A percentile compares a stretch with the other conserved stretches of the same genome.
These are phyloP conservation scores for Yamadazyma sp. DNA, from an alignment of 1,139 yeast species.

Conservation along the genomic window DNA sequence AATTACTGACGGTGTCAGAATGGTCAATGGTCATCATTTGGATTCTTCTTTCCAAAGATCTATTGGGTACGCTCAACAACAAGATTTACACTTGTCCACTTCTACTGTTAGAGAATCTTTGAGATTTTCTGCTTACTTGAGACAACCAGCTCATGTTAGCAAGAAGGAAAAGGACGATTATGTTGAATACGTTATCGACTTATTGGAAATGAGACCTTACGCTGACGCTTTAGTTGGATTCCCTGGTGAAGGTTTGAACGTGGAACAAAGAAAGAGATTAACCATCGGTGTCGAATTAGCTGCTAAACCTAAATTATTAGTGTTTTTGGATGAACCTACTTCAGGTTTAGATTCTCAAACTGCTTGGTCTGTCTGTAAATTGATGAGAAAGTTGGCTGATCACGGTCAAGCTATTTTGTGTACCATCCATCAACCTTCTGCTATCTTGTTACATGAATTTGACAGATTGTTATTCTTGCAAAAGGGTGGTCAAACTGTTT, in stretches of 20 bases:
- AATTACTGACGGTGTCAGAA: slow-evolving; percentile 33
- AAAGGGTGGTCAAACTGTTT: slow-evolving; percentile 59
- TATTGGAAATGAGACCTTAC: slow-evolving; percentile 36
- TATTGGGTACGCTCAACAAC: slow-evolving; percentile 44
- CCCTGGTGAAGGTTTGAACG: slow-evolving; percentile 41
- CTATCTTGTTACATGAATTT: slow-evolving; percentile 35
- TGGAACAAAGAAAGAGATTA: slow-evolving; percentile 37
- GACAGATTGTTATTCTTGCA: slow-evolving; percentile 39
- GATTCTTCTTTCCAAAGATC: slow-evolving; percentile 41
- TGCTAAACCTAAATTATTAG: slow-evolving; percentile 38
- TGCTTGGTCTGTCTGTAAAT: slow-evolving; percentile 45
- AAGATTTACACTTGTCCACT: slow-evolving; percentile 37
- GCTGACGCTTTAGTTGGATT: slow-evolving; percentile 42
- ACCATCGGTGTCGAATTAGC: slow-evolving; percentile 43
- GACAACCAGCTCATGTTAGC: slow-evolving; percentile 32
- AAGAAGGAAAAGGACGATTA: slow-evolving; percentile 32
- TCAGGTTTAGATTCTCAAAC: slow-evolving; percentile 46
- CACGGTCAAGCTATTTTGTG: slow-evolving; percentile 46
- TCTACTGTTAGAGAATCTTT: slow-evolving; percentile 42
- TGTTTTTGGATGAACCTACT: slow-evolving; percentile 41
- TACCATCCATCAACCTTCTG: slow-evolving; percentile 46
- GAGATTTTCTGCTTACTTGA: slow-evolving; percentile 34
- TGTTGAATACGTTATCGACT: slow-evolving; percentile 36
- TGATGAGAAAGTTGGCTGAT: slow-evolving; percentile 42
- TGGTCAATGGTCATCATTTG: slow-evolving; percentile 36